Conservation (phyloP, 1,284 basidiomycete species). For the Ustilago nuda region DNA sequence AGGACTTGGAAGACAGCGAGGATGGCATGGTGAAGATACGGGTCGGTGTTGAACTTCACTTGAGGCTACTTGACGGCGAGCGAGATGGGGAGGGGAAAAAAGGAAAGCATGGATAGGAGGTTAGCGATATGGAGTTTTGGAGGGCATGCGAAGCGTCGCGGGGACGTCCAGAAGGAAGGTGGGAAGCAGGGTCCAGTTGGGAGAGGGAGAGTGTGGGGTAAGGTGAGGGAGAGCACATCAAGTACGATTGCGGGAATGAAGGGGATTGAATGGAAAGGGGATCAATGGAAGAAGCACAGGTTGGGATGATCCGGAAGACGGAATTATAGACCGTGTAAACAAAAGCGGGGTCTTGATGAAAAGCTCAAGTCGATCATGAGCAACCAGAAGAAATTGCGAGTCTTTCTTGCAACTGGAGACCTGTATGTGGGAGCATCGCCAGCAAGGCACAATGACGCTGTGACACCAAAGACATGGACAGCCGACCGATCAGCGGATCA, state of each 20-base stretch:
- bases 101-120: neutral
- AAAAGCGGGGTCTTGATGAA: constrained; percentile 9
- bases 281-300: neutral
- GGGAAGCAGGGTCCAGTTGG: constrained; percentile 6
- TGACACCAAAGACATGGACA: neutral
- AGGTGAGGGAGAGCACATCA: neutral
- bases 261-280: neutral
- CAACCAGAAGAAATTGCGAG: constrained; percentile 3
- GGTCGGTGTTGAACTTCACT: neutral
- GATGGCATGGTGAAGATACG: constrained; percentile 30
- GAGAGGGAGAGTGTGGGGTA: constrained; percentile 11
- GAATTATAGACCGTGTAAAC: neutral
- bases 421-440: neutral
- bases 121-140: constrained; percentile 11
- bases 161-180: neutral
- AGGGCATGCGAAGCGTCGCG: constrained; percentile 20
- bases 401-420: neutral
- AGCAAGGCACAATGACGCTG: constrained; percentile 28
- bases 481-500: constrained; percentile 21
- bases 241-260: constrained; percentile 7
- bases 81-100: neutral
- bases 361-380: neutral
- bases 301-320: neutral
- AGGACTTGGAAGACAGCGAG: constrained; percentile 48
- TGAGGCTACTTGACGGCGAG: constrained; percentile 5